Evolutionary conservation across 108 stramenopile species (phyloP), one percentile per base, ranked within the genome.

Genomic region (Cyclotella atomus): DNA sequence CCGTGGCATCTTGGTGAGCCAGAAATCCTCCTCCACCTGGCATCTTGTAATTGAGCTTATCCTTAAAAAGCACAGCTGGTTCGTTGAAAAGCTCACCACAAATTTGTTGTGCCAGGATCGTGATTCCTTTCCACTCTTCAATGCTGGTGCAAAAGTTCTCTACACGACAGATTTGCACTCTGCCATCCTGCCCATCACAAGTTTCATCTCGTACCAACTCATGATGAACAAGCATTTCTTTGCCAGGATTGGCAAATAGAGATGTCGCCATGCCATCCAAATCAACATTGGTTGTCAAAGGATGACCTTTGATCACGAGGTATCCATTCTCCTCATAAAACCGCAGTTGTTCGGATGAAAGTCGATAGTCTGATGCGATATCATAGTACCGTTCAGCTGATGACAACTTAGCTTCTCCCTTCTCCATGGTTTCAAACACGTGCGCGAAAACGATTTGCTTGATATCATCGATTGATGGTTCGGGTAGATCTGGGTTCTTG

Each of bases 41-140:
- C 55, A 56, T 56, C 27, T 56, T 56, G 55, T 56, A 56, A 30
- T 56, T 56, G 25, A 56, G 27, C 25, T 56, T 56, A 27, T 56
- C 55, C 27, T 56, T 56, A 28, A 56, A 56, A 8, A 56, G 27
- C 8, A 56, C 55, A 24, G 55, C 55, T 9, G 23, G 25, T 27
- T 56, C 55, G 27, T 56, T 56, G 30, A 56, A 56, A 24, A 56
- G 27, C 17, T 56, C 55, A 9, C 55, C 55, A 28, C 55, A 56
- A 6, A 56, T 56, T 27, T 56, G 25, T 9, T 30, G 23, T 6
- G 29, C 30, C 25, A 56, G 28, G 55, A 28, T 56, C 25, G 25
- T 28, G 12, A 56, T 56, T 2, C 6, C 27, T 3, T 17, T 56
- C 55, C 55, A 56, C 16, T 56, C 55, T 27, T 24, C 14, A 28